Conservation (phyloP, 768 basidiomycete genomes). For the Gautieria morchelliformis region DNA sequence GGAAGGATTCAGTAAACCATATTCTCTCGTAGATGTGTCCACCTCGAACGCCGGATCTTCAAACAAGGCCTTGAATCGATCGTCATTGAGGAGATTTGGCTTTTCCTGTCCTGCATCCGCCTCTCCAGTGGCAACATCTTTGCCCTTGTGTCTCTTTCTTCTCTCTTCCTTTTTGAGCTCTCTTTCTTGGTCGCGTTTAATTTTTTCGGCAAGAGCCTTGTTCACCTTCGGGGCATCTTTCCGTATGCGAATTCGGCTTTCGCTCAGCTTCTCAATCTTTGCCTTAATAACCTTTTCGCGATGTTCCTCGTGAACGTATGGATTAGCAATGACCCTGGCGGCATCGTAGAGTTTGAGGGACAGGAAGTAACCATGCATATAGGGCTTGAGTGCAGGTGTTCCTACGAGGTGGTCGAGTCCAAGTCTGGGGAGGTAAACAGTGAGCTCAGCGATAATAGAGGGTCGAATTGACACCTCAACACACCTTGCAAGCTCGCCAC, state of each 20-base stretch:
- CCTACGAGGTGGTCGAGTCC: constrained; percentile 94
- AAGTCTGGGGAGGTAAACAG: constrained; percentile 39
- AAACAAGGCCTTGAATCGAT: constrained; percentile 85
- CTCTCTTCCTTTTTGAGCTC: constrained; percentile 21
- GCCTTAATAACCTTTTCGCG: constrained; percentile 80
- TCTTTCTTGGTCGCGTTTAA: constrained; percentile 37
- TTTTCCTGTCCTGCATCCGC: constrained; percentile 22
- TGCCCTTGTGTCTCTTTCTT: constrained; percentile 41
- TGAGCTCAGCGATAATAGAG: not conserved
- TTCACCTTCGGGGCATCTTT: constrained; percentile 67
- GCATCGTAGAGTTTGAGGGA: constrained; percentile 94
- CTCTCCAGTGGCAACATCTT: constrained; percentile 34
- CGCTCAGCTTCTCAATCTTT: constrained; percentile 89
- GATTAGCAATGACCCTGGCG: constrained; percentile 91
- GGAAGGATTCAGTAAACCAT: constrained; percentile 87
- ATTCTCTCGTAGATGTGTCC: constrained; percentile 83
- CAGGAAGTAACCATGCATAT: constrained; percentile 99
- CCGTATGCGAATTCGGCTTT: constrained; percentile 80
- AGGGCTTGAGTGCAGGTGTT: constrained; percentile 91
- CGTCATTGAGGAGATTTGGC: constrained; percentile 63
- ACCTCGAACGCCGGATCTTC: constrained; percentile 87
- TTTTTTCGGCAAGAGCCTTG: constrained; percentile 79
- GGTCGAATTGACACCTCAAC: constrained; percentile 20
- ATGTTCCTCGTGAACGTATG: constrained; percentile 91
- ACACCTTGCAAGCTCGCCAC: constrained; percentile 74